phyloP scores from a whole-genome alignment of 768 basidiomycete species.

The Tubosaeta sp. region DNA sequence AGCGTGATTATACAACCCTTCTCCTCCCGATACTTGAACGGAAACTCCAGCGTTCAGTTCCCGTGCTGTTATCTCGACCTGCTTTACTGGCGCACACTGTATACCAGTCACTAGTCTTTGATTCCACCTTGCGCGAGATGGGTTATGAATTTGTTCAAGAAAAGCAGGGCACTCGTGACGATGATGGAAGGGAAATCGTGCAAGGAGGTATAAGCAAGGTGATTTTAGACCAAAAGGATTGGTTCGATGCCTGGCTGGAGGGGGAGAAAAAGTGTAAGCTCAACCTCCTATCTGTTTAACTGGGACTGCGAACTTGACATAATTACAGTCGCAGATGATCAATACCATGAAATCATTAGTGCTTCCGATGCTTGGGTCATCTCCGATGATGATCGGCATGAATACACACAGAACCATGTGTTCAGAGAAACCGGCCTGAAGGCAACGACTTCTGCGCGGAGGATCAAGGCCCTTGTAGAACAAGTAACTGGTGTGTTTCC shows the following conservation, averaged over 20 bases:
- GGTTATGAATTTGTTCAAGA: constrained; percentile 54
- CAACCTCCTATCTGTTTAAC: neutral
- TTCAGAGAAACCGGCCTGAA: constrained; percentile 40
- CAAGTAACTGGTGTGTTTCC: constrained; percentile 75
- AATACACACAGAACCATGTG: constrained; percentile 29
- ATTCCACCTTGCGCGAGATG: constrained; percentile 68
- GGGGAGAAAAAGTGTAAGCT: constrained; percentile 85
- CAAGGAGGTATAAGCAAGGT: constrained; percentile 83
- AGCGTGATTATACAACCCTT: constrained; percentile 82
- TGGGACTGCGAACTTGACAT: neutral
- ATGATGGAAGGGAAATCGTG: constrained; percentile 24
- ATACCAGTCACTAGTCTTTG: constrained; percentile 88
- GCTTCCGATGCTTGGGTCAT: constrained; percentile 84
- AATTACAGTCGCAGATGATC: constrained; percentile 73
- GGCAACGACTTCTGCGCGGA: constrained; percentile 79
- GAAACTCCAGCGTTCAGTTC: constrained; percentile 73
- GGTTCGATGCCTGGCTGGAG: constrained; percentile 88
- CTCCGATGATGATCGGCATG: constrained; percentile 56
- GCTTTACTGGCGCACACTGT: constrained; percentile 92
- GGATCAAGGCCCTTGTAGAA: constrained; percentile 80
- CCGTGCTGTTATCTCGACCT: constrained; percentile 69
- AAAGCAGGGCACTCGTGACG: constrained; percentile 12
- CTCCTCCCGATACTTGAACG: constrained; percentile 74
- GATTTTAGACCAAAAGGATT: constrained; percentile 77
- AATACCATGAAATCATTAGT: constrained; percentile 81